Conservation (phyloP, 768 basidiomycete genomes). For the Lentinula sp. region DNA sequence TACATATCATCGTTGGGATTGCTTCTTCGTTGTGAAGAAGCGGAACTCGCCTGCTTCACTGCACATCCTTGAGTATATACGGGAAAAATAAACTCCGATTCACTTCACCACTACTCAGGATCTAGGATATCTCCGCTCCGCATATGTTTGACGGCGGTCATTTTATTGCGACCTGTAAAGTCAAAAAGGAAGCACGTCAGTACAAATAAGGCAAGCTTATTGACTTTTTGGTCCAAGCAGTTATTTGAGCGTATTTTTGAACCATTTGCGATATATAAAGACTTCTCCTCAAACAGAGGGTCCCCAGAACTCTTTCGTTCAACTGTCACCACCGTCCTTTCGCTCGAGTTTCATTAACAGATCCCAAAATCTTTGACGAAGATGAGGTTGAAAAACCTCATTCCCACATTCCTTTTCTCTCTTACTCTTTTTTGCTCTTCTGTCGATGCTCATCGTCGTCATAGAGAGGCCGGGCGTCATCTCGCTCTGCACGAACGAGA, state of each 20-base stretch:
- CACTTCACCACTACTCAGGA: too few relatives aligned
- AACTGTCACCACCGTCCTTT: not conserved
- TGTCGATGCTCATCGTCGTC: not conserved
- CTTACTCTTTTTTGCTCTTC: not conserved
- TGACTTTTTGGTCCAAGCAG: not conserved
- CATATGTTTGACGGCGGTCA: not conserved
- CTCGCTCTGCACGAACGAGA: not conserved
- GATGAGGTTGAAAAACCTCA: constrained; percentile 2
- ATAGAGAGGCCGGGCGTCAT: not conserved
- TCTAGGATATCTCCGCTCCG: not conserved
- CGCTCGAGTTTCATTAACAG: not conserved
- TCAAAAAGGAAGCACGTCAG: not conserved
- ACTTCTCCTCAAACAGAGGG: not conserved
- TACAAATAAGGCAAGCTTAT: not conserved
- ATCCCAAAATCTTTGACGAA: not conserved
- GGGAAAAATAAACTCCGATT: too few relatives aligned
- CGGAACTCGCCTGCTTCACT: too few relatives aligned
- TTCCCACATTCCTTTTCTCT: constrained; percentile 6
- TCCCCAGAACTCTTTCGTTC: not conserved
- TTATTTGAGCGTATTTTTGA: not conserved
- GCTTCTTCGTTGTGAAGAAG: too few relatives aligned
- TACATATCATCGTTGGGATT: too few relatives aligned
- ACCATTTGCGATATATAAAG: not conserved
- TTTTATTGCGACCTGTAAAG: not conserved
- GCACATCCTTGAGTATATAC: too few relatives aligned